phyloP scores from a whole-genome alignment of 2,329 filamentous ascomycete species.

The Colletotrichum sp. region DNA sequence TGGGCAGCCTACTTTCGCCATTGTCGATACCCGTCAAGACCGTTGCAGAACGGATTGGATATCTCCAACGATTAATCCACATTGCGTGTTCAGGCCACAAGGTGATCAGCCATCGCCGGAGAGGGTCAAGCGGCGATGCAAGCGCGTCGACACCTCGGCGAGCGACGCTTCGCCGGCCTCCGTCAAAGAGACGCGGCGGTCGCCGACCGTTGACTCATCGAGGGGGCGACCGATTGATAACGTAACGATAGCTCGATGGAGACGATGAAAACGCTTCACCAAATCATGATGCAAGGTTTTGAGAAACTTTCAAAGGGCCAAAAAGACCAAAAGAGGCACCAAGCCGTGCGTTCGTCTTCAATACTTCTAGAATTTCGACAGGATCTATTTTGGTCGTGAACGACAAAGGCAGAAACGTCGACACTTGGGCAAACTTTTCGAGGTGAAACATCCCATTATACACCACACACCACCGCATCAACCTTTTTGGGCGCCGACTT shows the following conservation, averaged over 20 bases:
- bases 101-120: background rate
- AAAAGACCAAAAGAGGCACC: background rate
- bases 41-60: background rate
- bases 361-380: slow-evolving; percentile 10
- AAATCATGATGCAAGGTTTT: background rate
- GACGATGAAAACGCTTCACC: background rate
- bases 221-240: background rate
- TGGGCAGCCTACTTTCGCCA: background rate
- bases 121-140: background rate
- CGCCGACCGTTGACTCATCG: background rate
- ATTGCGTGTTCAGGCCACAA: background rate
- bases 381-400: slow-evolving; percentile 18
- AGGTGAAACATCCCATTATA: slow-evolving; percentile 9
- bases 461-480: background rate
- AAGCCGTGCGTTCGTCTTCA: slow-evolving; percentile 13
- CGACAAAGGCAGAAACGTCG: background rate
- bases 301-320: background rate
- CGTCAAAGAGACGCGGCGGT: background rate
- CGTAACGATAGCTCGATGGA: slow-evolving; percentile 10
- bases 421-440: slow-evolving; percentile 9
- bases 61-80: background rate
- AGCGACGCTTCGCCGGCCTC: slow-evolving; percentile 10
- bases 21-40: background rate
- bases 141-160: background rate
- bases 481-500: background rate